Base-by-base conservation (phyloP, 805 yeast species). In the Kodamaea jinghongensis region DNA sequence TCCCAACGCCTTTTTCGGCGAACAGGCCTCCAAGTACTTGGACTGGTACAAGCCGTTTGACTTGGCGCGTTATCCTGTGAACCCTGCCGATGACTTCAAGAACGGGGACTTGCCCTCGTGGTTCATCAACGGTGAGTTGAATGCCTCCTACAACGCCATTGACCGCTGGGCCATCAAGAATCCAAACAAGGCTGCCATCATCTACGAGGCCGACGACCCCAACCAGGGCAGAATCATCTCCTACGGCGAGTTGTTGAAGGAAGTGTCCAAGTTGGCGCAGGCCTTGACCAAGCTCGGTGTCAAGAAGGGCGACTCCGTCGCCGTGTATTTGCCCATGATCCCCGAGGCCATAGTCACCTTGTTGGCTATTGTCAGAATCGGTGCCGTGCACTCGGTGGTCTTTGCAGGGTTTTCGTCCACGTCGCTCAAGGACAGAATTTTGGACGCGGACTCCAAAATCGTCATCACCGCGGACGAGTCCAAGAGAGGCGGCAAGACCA, bases 391-490 rank as follows among this genome's bases (percentile, higher is more conserved):
- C 67, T 86, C 97, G 12, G 97, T 93, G 39, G 84, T 91, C 39
- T 91, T 91, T 70, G 99, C 98, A 28, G 99, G 99, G 15, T 91
- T 91, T 70, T 83, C 95, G 25, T 83, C 96, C 26, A 93, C 95
- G 35, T 91, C 97, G 16, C 79, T 91, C 58, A 78, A 76, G 57
- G 99, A 93, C 67, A 82, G 99, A 64, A 83, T 93, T 50, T 75
- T 75, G 43, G 96, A 91, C 63, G 97, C 96, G 22, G 76, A 80
- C 56, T 85, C 88, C 45, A 81, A 79, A 63, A 84, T 86, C 45
- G 84, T 91, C 49, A 87, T 93, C 64, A 91, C 99, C 45, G 84
- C 93, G 54, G 97, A 93, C 66, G 96, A 89, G 68, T 90, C 95
- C 46, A 83, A 83, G 65, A 84, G 98, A 68, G 99, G 98, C 58